Evolutionary conservation across 2,329 filamentous ascomycete species (phyloP), one percentile per base, ranked within the genome.

Genomic region (Penicillium thymicola): DNA sequence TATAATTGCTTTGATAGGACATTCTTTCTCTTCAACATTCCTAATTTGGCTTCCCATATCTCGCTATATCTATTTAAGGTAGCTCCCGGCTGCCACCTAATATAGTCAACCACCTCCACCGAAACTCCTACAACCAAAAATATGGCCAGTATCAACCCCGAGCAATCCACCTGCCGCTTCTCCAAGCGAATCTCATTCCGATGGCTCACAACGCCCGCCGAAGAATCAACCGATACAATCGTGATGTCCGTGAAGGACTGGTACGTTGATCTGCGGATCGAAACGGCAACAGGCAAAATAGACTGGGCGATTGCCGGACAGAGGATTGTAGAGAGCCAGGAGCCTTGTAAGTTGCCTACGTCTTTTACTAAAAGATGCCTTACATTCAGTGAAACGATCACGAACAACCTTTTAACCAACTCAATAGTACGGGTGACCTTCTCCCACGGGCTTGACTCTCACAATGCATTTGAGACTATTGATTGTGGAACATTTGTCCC

Each of bases 251-350:
- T 78, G 0, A 71, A 71, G 10, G 71, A 70, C 45, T 78, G 75
- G 69, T 79, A 76, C 51, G 69, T 78, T 5, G 76, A 79, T 61
- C 63, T 79, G 1, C 73, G 76, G 13, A 70, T 79, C 16, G 68
- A 73, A 41, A 74, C 72, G 54, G 25, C 56, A 5, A 67, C 75
- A 0, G 59, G 63, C 2, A 61, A 59, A 3, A 72, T 78, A 34
- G 76, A 78, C 60, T 79, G 76, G 76, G 76, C 72, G 0, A 73
- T 78, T 55, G 76, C 76, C 1, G 76, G 76, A 8, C 69, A 76
- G 55, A 65, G 74, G 42, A 57, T 77, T 2, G 66, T 76, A 7
- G 66, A 77, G 54, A 67, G 66, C 16, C 49, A 65, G 32, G 67
- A 73, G 38, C 70, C 74, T 4, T 59, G 75, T 76, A 65, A 34